Conservation (phyloP, 1,284 basidiomycete species). For the Fomitopsis pinicola region DNA sequence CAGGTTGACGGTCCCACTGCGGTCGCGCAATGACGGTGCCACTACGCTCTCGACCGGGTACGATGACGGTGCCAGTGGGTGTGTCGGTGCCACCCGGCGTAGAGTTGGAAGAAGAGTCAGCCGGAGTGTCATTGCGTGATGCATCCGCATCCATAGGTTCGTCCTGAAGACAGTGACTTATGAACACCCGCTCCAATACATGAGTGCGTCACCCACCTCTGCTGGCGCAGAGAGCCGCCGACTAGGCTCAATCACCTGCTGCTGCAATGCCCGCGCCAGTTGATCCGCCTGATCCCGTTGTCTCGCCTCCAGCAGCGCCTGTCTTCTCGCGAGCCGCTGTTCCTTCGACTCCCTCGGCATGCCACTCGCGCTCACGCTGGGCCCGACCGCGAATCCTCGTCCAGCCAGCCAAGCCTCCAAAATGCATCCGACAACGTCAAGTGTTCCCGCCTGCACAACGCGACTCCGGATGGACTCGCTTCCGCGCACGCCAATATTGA, state of each 20-base stretch:
- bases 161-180: constrained; percentile 10
- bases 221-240: constrained; percentile 8
- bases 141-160: constrained; percentile 27
- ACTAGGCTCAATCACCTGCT: constrained; percentile 27
- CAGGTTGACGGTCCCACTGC: constrained; percentile 46
- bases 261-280: constrained; percentile 51
- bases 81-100: constrained; percentile 57
- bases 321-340: constrained; percentile 56
- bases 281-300: constrained; percentile 57
- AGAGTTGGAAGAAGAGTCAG: constrained; percentile 53
- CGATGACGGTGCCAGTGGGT: constrained; percentile 52
- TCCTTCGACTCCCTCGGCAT: constrained; percentile 69
- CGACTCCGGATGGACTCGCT: constrained; percentile 88
- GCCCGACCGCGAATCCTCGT: constrained; percentile 78
- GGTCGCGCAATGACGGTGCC: constrained; percentile 70
- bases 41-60: constrained; percentile 60
- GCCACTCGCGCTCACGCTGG: constrained; percentile 56
- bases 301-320: constrained; percentile 47
- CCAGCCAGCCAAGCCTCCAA: constrained; percentile 89
- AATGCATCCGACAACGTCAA: constrained; percentile 93
- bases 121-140: constrained; percentile 41
- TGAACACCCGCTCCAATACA: not conserved
- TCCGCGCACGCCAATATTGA: constrained; percentile 97
- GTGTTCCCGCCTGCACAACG: constrained; percentile 94
- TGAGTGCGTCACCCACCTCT: constrained; percentile 17